Conservation (phyloP, 2,329 filamentous ascomycete genomes). For the Phialophora chinensis region DNA sequence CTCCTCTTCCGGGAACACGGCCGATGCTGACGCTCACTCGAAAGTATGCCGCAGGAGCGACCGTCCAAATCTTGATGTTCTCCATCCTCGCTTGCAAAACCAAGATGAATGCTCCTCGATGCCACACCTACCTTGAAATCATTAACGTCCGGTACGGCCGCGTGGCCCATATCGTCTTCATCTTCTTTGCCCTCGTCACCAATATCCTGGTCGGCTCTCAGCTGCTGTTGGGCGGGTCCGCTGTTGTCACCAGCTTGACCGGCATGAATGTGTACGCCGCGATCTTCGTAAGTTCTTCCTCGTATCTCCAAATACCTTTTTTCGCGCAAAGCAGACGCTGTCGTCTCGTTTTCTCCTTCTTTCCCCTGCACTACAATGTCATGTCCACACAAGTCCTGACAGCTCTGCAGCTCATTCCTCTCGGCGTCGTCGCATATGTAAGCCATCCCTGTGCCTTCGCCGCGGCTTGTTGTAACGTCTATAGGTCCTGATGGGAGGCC, state of each 20-base stretch:
- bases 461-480: not conserved
- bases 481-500: conserved; percentile 58
- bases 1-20: not conserved
- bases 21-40: conserved; percentile 57
- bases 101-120: conserved; percentile 35
- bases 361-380: too few species aligned
- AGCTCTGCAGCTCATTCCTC: conserved; percentile 58
- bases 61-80: conserved; percentile 84
- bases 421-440: conserved; percentile 79
- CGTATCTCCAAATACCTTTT: not conserved
- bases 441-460: not conserved
- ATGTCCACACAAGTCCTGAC: not conserved
- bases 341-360: not conserved
- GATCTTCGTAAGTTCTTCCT: conserved; percentile 65
- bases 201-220: conserved; percentile 78
- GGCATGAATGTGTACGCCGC: conserved; percentile 80
- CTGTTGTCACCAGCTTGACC: conserved; percentile 64
- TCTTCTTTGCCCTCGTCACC: conserved; percentile 79
- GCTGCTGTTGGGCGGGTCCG: conserved; percentile 53
- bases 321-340: too few species aligned
- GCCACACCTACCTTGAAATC: conserved; percentile 73
- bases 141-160: conserved; percentile 79
- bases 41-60: conserved; percentile 72
- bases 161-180: conserved; percentile 76
- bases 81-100: conserved; percentile 70